Conservation (phyloP, 2,329 filamentous ascomycete species). For the Cercospora nicotianae region DNA sequence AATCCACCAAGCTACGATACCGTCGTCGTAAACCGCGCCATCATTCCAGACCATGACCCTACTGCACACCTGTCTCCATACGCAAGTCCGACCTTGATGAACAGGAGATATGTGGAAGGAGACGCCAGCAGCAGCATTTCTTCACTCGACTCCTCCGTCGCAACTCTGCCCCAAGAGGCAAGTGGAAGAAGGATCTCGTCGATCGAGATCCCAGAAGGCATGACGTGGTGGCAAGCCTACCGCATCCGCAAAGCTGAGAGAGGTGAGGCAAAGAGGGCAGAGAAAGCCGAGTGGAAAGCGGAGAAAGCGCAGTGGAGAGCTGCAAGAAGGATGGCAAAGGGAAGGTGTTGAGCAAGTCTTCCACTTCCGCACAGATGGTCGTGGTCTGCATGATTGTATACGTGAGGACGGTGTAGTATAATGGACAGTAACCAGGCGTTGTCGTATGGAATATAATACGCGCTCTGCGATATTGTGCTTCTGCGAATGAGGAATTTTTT, state of each 20-base stretch:
- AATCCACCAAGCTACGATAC: constrained; percentile 25
- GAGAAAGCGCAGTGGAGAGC: constrained; percentile 6
- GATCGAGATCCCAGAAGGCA: not conserved
- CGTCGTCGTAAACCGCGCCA: constrained; percentile 3
- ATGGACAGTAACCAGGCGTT: not conserved
- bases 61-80: not conserved
- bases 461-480: no score
- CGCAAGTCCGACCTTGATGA: not conserved
- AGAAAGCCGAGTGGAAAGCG: constrained; percentile 3
- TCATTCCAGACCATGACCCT: not conserved
- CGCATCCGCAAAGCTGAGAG: not conserved
- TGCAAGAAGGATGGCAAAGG: constrained; percentile 4
- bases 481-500: no score
- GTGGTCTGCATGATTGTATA: not conserved
- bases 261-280: constrained; percentile 1
- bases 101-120: not conserved
- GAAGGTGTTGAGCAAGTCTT: not conserved
- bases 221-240: not conserved
- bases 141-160: not conserved
- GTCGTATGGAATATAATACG: no score
- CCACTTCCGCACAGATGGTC: not conserved
- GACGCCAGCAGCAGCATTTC: not conserved
- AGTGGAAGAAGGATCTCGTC: not conserved
- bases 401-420: not conserved
- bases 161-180: not conserved